Conservation (phyloP, 164 flowering plant genomes). For the Sedum album region DNA sequence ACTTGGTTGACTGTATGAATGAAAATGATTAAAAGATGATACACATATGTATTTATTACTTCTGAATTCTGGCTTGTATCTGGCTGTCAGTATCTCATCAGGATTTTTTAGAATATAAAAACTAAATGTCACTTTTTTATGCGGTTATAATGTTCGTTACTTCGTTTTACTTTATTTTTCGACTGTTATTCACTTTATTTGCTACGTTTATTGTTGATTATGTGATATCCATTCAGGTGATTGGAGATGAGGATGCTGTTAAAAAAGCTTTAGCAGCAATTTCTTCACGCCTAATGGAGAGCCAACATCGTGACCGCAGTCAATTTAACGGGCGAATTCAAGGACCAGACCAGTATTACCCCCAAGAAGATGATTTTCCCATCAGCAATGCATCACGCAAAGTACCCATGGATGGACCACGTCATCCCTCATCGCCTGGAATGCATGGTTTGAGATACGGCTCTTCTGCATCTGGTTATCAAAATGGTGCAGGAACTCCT, state of each 20-base stretch:
- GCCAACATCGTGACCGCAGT: slow-evolving; percentile 90
- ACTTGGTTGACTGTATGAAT: neutral
- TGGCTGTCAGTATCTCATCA: neutral
- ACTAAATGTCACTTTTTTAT: neutral
- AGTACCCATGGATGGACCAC: slow-evolving; percentile 38
- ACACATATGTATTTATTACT: neutral
- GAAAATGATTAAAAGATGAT: neutral
- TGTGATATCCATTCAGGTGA: slow-evolving; percentile 36
- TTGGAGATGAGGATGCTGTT: slow-evolving; percentile 69
- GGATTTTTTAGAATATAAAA: neutral
- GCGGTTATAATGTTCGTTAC: neutral
- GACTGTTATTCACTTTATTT: neutral
- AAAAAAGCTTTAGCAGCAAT: slow-evolving; percentile 76
- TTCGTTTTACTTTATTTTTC: neutral
- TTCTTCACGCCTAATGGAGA: slow-evolving; percentile 85
- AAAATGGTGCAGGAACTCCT: slow-evolving; percentile 36
- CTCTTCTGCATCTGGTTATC: slow-evolving; percentile 40
- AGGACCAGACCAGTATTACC: slow-evolving; percentile 62
- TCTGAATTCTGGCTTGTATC: neutral
- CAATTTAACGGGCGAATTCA: slow-evolving; percentile 57
- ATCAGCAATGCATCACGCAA: slow-evolving; percentile 32
- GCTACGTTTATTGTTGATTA: neutral
- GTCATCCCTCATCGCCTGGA: slow-evolving; percentile 31
- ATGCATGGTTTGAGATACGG: slow-evolving; percentile 28
- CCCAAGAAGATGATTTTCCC: slow-evolving; percentile 74